phyloP scores from a whole-genome alignment of 768 basidiomycete genomes.

The Trametes cubensis region DNA sequence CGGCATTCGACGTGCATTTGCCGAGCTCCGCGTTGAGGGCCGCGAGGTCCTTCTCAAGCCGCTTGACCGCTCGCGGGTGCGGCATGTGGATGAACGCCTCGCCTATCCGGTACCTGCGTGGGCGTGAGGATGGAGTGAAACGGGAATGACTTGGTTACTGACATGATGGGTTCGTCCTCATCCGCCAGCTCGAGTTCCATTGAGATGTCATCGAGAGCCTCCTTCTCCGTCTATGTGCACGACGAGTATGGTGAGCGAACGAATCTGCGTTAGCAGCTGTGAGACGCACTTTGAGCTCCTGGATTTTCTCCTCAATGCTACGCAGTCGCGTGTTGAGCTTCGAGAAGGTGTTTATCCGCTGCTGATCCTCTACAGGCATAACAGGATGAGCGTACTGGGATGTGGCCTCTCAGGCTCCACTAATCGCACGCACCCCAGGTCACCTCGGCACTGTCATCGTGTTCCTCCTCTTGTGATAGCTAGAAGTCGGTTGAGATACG shows the following conservation, averaged over 20 bases:
- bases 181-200: constrained; percentile 89
- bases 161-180: constrained; percentile 81
- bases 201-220: constrained; percentile 86
- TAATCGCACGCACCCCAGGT: constrained; percentile 68
- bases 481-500: constrained; percentile 29
- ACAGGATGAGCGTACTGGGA: neutral
- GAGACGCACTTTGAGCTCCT: constrained; percentile 65
- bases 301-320: constrained; percentile 70
- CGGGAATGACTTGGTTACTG: constrained; percentile 31
- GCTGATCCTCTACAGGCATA: constrained; percentile 58
- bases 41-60: constrained; percentile 71
- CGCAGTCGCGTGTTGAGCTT: constrained; percentile 83
- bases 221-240: constrained; percentile 80
- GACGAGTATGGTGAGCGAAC: neutral
- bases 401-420: neutral
- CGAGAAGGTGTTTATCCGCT: constrained; percentile 89
- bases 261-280: neutral
- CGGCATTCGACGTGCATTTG: constrained; percentile 50
- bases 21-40: constrained; percentile 59
- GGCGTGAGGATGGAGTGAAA: neutral
- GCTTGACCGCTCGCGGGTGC: constrained; percentile 65
- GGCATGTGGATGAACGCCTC: constrained; percentile 86
- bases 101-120: constrained; percentile 82
- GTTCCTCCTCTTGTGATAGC: constrained; percentile 79
- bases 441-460: constrained; percentile 73